These are phyloP conservation scores for Coniochaeta hoffmannii DNA, from an alignment of 2,329 filamentous ascomycete genomes.

Conservation along the genomic window DNA sequence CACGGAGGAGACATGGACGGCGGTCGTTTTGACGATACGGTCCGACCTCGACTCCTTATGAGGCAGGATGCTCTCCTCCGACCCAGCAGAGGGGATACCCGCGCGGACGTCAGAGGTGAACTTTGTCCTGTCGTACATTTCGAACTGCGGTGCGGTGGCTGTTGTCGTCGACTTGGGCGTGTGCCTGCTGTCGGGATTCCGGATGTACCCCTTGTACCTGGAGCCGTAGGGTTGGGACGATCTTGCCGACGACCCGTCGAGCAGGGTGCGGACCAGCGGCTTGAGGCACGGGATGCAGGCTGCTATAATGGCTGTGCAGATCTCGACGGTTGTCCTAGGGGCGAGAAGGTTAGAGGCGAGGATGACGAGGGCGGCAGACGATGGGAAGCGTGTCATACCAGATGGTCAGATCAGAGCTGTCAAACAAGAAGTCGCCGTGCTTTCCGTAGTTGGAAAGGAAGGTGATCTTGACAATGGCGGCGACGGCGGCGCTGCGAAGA, in stretches of 20 bases:
- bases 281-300: constrained; percentile 19
- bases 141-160: constrained; percentile 3
- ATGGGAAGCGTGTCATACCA: constrained; percentile 11
- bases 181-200: constrained; percentile 2
- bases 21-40: constrained; percentile 6
- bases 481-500: constrained; percentile 9
- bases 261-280: constrained; percentile 14
- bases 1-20: constrained; percentile 5
- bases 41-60: not conserved
- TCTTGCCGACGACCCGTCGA: constrained; percentile 24
- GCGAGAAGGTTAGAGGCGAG: too few relatives aligned
- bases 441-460: constrained; percentile 17
- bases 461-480: constrained; percentile 19
- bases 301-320: constrained; percentile 19
- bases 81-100: constrained; percentile 4
- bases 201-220: constrained; percentile 11
- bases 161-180: constrained; percentile 1
- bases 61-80: constrained; percentile 12
- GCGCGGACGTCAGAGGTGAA: constrained; percentile 6
- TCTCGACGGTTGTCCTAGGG: constrained; percentile 19
- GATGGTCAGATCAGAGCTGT: constrained; percentile 19
- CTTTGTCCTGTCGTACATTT: constrained; percentile 8
- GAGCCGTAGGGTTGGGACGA: constrained; percentile 9
- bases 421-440: constrained; percentile 19
- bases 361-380: not conserved